These are phyloP conservation scores for Eucalyptus viminalis DNA, from an alignment of 345 rosid species.

Conservation along the genomic window DNA sequence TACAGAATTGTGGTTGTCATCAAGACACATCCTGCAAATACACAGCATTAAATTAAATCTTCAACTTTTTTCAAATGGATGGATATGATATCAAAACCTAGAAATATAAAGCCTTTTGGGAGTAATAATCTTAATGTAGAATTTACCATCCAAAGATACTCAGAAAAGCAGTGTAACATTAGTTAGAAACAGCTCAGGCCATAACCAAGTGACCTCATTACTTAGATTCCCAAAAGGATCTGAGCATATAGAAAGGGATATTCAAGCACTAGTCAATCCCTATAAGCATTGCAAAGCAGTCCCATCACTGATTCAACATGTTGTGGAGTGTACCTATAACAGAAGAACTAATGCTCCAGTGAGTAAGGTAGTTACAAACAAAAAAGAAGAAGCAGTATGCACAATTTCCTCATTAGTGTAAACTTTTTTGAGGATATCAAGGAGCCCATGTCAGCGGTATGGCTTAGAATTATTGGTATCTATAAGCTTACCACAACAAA, in stretches of 20 bases:
- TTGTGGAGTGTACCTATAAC: not conserved
- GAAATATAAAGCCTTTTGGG: not conserved
- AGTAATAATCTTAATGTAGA: not conserved
- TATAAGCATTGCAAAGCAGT: not conserved
- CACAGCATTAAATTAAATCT: not conserved
- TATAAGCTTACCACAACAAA: not conserved
- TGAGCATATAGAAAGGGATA: not conserved
- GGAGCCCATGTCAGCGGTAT: not conserved
- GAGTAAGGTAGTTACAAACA: not conserved
- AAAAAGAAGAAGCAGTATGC: not conserved
- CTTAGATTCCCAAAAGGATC: not conserved
- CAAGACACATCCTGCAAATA: constrained; percentile 64
- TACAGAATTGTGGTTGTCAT: constrained; percentile 77
- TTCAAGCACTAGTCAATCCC: not conserved
- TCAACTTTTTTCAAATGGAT: not conserved
- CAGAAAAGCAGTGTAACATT: not conserved
- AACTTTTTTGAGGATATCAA: not conserved
- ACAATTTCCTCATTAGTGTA: not conserved
- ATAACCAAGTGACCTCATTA: not conserved
- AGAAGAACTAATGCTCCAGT: not conserved
- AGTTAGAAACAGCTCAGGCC: not conserved
- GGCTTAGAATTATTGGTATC: not conserved
- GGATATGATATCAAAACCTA: not conserved
- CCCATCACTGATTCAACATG: not conserved
- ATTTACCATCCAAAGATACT: not conserved